These are phyloP conservation scores for Pharus latifolius DNA, from an alignment of 176 grass and related monocot species.

Conservation along the genomic window DNA sequence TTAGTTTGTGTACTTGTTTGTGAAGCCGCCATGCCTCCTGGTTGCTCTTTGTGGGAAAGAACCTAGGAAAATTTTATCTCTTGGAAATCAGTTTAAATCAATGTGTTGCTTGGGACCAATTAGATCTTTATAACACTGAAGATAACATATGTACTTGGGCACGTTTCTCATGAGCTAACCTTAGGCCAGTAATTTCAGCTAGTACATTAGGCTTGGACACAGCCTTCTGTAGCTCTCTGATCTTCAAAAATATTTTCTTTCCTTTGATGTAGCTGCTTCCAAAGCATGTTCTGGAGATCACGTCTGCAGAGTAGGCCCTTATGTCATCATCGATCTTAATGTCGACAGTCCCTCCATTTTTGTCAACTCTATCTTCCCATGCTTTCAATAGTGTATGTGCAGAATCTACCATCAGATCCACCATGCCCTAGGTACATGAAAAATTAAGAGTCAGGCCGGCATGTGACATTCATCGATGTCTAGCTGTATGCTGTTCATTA, in stretches of 20 bases:
- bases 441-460: neutral
- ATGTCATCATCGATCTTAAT: slow-evolving; percentile 87
- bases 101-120: neutral
- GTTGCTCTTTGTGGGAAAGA: slow-evolving; percentile 52
- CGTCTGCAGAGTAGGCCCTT: slow-evolving; percentile 80
- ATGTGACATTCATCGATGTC: neutral
- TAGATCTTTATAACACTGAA: neutral
- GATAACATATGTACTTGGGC: neutral
- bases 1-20: slow-evolving; percentile 58
- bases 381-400: slow-evolving; percentile 44
- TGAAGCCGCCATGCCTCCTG: slow-evolving; percentile 66
- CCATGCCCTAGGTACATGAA: slow-evolving; percentile 54
- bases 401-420: slow-evolving; percentile 95
- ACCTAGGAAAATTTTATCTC: slow-evolving; percentile 22
- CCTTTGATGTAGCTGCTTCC: slow-evolving; percentile 89
- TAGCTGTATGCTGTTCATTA: neutral
- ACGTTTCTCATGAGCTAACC: slow-evolving; percentile 25
- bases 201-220: slow-evolving; percentile 74
- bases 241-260: slow-evolving; percentile 79
- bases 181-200: slow-evolving; percentile 82
- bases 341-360: slow-evolving; percentile 38
- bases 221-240: slow-evolving; percentile 70
- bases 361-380: slow-evolving; percentile 57
- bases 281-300: slow-evolving; percentile 86
- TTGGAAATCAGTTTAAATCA: neutral